Evolutionary conservation across 495 filamentous ascomycete genomes (phyloP).

Genomic region (Entonaema liquescens): DNA sequence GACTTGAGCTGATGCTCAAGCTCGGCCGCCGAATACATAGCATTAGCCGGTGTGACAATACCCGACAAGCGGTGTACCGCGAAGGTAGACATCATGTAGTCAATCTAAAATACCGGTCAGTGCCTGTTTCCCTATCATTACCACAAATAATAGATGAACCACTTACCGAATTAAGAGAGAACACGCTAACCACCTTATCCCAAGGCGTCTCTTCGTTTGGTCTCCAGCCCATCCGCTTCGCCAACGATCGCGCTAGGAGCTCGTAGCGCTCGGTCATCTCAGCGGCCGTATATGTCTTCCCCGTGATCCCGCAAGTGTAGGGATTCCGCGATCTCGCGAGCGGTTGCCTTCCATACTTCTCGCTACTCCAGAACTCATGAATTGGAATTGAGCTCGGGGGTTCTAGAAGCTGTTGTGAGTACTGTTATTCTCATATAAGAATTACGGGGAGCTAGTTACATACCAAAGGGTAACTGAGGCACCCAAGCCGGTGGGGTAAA

Average conservation of each 20-base stretch:
- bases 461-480: constrained; percentile 69
- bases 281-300: constrained; percentile 71
- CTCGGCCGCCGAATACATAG: constrained; percentile 78
- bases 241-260: constrained; percentile 72
- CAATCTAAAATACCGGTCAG: constrained; percentile 65
- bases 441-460: constrained; percentile 25
- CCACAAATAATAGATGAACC: neutral
- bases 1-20: constrained; percentile 81
- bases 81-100: constrained; percentile 79
- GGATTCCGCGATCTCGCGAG: constrained; percentile 72
- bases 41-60: constrained; percentile 82
- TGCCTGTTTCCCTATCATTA: neutral
- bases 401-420: constrained; percentile 47
- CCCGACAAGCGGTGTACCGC: constrained; percentile 80
- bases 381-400: constrained; percentile 80
- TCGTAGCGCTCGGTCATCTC: constrained; percentile 75
- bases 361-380: constrained; percentile 80
- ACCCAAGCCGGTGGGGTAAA: constrained; percentile 77
- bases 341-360: constrained; percentile 73
- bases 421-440: neutral
- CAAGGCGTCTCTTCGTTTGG: constrained; percentile 80
- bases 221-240: constrained; percentile 77
- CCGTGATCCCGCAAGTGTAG: constrained; percentile 83
- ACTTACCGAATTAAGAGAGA: constrained; percentile 80
- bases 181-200: constrained; percentile 84